Evolutionary conservation across 129 eudicot species (phyloP).

Genomic region (Flaveria ramosissima): DNA sequence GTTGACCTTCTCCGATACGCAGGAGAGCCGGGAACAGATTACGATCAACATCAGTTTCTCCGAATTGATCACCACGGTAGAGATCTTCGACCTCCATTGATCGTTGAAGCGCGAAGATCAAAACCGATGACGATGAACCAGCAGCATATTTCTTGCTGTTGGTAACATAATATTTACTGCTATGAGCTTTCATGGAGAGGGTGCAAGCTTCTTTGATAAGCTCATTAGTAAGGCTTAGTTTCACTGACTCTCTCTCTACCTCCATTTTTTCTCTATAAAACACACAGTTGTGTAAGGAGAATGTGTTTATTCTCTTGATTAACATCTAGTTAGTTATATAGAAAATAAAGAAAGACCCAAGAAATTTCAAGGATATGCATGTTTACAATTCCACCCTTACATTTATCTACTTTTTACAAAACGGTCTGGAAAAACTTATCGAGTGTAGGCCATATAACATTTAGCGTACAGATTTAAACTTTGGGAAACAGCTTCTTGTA

Average conservation of each 20-base stretch:
- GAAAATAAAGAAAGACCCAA: constrained; percentile 1
- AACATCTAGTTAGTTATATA: not conserved
- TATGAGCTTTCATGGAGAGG: constrained; percentile 29
- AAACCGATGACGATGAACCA: constrained; percentile 3
- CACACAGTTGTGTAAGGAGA: constrained; percentile 18
- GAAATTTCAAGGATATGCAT: constrained; percentile 1
- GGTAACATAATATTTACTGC: not conserved
- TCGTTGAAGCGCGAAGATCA: constrained; percentile 14
- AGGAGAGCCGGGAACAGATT: constrained; percentile 15
- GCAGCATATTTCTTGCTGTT: constrained; percentile 10
- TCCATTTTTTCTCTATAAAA: constrained; percentile 15
- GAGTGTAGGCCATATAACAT: too few relatives aligned
- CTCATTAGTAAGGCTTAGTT: constrained; percentile 3
- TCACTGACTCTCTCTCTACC: constrained; percentile 20
- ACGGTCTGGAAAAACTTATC: not conserved
- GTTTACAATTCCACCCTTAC: not conserved
- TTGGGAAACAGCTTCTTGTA: too few relatives aligned
- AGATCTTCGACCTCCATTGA: constrained; percentile 7
- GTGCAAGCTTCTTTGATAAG: constrained; percentile 4
- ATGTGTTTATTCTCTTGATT: constrained; percentile 4
- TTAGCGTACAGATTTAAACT: too few relatives aligned
- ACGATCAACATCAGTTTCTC: constrained; percentile 11
- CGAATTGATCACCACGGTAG: constrained; percentile 21
- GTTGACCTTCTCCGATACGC: constrained; percentile 32
- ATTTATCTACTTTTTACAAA: not conserved